phyloP scores from a whole-genome alignment of 371 early-diverging fungal genomes.

The Mortierella sp. region DNA sequence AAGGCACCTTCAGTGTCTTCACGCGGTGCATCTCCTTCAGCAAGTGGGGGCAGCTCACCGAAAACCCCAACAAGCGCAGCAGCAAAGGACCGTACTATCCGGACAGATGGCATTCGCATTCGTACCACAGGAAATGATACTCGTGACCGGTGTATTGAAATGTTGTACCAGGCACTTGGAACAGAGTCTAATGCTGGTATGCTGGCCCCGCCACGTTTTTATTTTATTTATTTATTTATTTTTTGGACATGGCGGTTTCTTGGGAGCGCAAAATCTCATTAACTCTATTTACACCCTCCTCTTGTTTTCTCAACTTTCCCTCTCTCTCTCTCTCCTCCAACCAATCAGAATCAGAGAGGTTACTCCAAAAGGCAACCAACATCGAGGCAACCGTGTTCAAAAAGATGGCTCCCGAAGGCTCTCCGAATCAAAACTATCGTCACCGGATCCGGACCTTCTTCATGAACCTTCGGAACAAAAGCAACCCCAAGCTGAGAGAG shows the following conservation, averaged over 20 bases:
- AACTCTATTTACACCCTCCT: too few relatives aligned
- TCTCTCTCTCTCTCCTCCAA: too few relatives aligned
- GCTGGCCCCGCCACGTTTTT: too few relatives aligned
- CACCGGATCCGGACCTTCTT: conserved; percentile 82
- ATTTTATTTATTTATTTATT: too few relatives aligned
- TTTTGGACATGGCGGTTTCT: too few relatives aligned
- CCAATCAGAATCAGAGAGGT: too few relatives aligned
- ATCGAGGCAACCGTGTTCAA: conserved; percentile 78
- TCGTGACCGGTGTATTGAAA: conserved; percentile 86
- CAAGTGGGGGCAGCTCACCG: conserved; percentile 42
- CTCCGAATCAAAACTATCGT: conserved; percentile 72
- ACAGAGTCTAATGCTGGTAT: conserved; percentile 76
- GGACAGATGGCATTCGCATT: conserved; percentile 69
- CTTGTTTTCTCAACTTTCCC: too few relatives aligned
- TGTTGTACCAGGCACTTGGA: conserved; percentile 86
- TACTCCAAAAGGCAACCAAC: conserved; percentile 65
- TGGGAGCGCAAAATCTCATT: too few relatives aligned
- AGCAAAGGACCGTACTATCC: conserved; percentile 62
- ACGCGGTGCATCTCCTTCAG: conserved; percentile 18
- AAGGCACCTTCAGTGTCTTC: conserved; percentile 12
- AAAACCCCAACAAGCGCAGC: conserved; percentile 55
- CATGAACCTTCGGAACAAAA: conserved; percentile 84
- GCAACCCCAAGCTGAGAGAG: conserved; percentile 83
- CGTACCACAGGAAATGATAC: conserved; percentile 72
- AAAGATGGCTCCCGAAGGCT: conserved; percentile 62